These are phyloP conservation scores for Verticillium nubilum DNA, from an alignment of 2,329 filamentous ascomycete genomes.

Conservation along the genomic window DNA sequence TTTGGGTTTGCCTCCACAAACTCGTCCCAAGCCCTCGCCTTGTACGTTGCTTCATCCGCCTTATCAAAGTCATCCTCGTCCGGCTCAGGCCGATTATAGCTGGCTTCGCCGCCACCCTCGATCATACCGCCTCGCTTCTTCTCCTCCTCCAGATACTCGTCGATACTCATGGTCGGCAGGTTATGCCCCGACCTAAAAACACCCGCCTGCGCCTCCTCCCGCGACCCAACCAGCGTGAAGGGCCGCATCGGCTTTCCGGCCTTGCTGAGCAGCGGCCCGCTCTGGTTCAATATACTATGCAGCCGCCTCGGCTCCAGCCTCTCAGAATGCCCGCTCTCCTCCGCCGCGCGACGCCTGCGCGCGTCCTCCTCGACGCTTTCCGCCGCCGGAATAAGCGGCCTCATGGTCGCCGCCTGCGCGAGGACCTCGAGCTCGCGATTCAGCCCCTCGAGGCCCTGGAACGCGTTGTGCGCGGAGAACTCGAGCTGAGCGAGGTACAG, in stretches of 20 bases:
- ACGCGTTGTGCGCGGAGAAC: constrained; percentile 71
- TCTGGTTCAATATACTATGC: constrained; percentile 35
- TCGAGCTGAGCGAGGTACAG: constrained; percentile 72
- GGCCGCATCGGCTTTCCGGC: constrained; percentile 83
- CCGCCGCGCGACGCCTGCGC: constrained; percentile 27
- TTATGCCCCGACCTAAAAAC: constrained; percentile 92
- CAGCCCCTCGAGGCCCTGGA: constrained; percentile 82
- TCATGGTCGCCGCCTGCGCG: constrained; percentile 57
- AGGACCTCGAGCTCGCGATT: constrained; percentile 82
- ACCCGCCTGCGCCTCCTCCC: constrained; percentile 68
- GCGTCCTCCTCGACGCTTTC: constrained; percentile 42
- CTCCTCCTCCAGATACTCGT: constrained; percentile 96
- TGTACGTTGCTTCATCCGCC: constrained; percentile 85
- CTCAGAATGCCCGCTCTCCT: constrained; percentile 53
- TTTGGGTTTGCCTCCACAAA: constrained; percentile 85
- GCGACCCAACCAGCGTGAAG: constrained; percentile 76
- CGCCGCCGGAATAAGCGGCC: constrained; percentile 34
- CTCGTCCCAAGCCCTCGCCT: constrained; percentile 93
- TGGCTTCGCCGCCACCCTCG: constrained; percentile 79
- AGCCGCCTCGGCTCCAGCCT: constrained; percentile 63
- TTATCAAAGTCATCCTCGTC: constrained; percentile 91
- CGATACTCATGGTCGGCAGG: constrained; percentile 94
- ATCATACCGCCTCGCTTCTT: constrained; percentile 78
- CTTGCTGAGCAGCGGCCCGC: constrained; percentile 68
- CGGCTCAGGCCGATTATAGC: constrained; percentile 60